A percentile compares a stretch with the other conserved stretches of the same genome.
Evolutionary conservation across 352 stramenopile genomes (phyloP).

Genomic region (Thalassiosira delicatula): DNA sequence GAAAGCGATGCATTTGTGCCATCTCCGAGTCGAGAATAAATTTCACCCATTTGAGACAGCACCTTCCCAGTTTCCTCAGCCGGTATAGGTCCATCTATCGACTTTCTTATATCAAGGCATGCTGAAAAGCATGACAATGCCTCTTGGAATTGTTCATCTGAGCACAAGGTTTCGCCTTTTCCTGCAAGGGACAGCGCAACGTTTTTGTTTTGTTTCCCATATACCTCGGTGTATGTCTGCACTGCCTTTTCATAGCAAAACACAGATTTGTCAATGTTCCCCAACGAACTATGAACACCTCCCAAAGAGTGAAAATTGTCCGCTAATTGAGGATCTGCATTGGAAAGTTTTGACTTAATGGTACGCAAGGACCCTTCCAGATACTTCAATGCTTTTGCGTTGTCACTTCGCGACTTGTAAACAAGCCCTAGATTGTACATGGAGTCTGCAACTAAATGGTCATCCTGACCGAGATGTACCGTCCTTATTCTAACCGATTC

Average conservation of each 20-base stretch:
- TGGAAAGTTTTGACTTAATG: constrained; percentile 50
- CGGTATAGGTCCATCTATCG: constrained; percentile 41
- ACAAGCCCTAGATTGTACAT: constrained; percentile 62
- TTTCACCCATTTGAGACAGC: constrained; percentile 58
- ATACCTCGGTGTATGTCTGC: constrained; percentile 54
- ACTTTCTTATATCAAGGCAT: constrained; percentile 62
- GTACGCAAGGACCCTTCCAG: constrained; percentile 65
- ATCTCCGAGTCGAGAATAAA: constrained; percentile 61
- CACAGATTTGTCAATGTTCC: constrained; percentile 58
- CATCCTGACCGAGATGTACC: constrained; percentile 66
- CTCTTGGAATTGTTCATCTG: constrained; percentile 50
- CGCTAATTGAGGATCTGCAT: constrained; percentile 47
- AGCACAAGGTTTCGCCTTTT: constrained; percentile 56
- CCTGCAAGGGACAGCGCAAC: constrained; percentile 59
- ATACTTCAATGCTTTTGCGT: constrained; percentile 62
- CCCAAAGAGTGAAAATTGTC: constrained; percentile 67
- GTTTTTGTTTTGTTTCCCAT: constrained; percentile 52
- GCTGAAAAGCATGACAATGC: constrained; percentile 58
- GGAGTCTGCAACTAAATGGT: constrained; percentile 61
- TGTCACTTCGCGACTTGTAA: constrained; percentile 52
- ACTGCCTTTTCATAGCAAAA: constrained; percentile 68
- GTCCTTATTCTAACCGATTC: constrained; percentile 68
- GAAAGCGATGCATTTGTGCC: constrained; percentile 54
- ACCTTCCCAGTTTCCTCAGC: constrained; percentile 57
- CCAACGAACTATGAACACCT: constrained; percentile 58